Conservation (phyloP, 768 basidiomycete genomes). For the Trametes maxima region DNA sequence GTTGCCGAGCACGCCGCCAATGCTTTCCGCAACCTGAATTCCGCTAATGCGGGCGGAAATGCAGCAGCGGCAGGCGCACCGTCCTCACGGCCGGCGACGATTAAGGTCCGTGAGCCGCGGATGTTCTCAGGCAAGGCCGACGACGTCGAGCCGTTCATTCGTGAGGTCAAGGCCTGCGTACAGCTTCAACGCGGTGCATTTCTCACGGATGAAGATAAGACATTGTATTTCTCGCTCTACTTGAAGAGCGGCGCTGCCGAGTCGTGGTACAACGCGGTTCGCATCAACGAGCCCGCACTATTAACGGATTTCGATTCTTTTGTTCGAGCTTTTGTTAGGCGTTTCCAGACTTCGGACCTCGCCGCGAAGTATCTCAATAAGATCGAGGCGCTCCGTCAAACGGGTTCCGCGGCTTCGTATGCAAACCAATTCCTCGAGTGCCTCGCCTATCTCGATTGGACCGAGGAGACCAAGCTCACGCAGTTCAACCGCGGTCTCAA, state of each 20-base stretch:
- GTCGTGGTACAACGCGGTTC: slow-evolving; percentile 36
- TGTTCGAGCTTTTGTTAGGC: slow-evolving; percentile 29
- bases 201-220: slow-evolving; percentile 32
- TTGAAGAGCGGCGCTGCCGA: slow-evolving; percentile 35
- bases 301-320: slow-evolving; percentile 33
- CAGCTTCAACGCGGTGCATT: slow-evolving; percentile 4
- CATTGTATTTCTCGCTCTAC: slow-evolving; percentile 33
- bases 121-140: slow-evolving; percentile 26
- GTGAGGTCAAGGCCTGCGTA: slow-evolving; percentile 26
- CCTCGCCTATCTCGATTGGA: slow-evolving; percentile 31
- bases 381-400: slow-evolving; percentile 36
- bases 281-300: slow-evolving; percentile 15
- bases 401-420: slow-evolving; percentile 33
- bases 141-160: slow-evolving; percentile 24
- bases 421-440: slow-evolving; percentile 33
- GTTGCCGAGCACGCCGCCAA: neutral
- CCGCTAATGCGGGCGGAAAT: neutral
- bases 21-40: neutral
- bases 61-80: too few species aligned
- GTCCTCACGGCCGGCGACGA: neutral
- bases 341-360: slow-evolving; percentile 35
- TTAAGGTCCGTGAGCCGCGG: slow-evolving; percentile 19
- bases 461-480: slow-evolving; percentile 38
- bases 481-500: slow-evolving; percentile 37
- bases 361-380: slow-evolving; percentile 32